Conservation (phyloP, 768 basidiomycete species). For the Chalciporus piperatus region DNA sequence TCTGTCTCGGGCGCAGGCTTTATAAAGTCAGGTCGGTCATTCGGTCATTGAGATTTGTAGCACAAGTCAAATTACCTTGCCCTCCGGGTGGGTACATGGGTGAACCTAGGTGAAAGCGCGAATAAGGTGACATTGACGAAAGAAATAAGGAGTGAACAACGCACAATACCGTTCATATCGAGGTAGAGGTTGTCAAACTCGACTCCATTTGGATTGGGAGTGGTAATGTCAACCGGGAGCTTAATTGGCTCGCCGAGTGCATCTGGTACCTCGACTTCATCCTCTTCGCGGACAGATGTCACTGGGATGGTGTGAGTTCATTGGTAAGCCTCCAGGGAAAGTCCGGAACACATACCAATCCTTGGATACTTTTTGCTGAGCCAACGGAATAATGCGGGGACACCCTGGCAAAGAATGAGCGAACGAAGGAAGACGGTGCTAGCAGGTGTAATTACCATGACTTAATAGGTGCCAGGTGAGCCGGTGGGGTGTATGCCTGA, state of each 20-base stretch:
- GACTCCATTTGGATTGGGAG: constrained; percentile 88
- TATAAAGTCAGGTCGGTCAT: background rate
- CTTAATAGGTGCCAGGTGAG: background rate
- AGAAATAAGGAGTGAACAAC: constrained; percentile 19
- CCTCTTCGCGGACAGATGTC: constrained; percentile 79
- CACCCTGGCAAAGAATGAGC: constrained; percentile 60
- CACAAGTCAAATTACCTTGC: constrained; percentile 55
- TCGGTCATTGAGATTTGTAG: background rate
- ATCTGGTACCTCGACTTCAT: constrained; percentile 65
- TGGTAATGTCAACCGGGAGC: constrained; percentile 75
- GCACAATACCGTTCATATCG: constrained; percentile 98
- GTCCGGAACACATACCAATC: constrained; percentile 60
- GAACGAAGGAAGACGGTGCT: too few relatives aligned
- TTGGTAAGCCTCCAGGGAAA: background rate
- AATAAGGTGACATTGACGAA: background rate
- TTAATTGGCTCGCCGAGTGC: constrained; percentile 64
- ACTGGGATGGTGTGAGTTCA: constrained; percentile 40
- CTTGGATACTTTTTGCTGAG: constrained; percentile 98
- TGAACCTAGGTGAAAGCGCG: constrained; percentile 61
- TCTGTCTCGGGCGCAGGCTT: constrained; percentile 97
- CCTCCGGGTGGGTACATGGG: constrained; percentile 99
- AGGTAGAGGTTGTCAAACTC: constrained; percentile 98
- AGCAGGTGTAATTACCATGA: constrained; percentile 28
- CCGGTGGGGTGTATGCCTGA: background rate
- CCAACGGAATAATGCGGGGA: constrained; percentile 97